Base-by-base conservation (phyloP, 805 yeast genomes). In the Starmerella riodocensis region DNA sequence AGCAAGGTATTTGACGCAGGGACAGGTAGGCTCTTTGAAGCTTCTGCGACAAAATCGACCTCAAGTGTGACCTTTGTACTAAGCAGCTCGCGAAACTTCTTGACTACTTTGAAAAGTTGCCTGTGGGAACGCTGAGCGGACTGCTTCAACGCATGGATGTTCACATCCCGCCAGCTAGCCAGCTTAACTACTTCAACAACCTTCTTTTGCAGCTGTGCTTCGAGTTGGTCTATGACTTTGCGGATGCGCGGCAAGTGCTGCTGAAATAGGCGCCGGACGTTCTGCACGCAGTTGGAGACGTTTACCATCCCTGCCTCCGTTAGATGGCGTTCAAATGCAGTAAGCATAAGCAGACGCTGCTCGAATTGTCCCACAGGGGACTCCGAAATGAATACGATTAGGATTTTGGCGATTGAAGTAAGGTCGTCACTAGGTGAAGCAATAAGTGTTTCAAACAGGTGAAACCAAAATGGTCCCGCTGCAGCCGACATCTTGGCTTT, bases 111-210 rank as follows among this genome's bases (percentile, higher is more conserved):
- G 71, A 78, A 88, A 38, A 91, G 73, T 50, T 69, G 74, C 47
- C 74, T 73, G 54, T 93, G 98, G 1, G 96, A 85, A 34, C 79
- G 73, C 47, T 84, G 75, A 5, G 98, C 91, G 59, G 95, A 83
- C 59, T 86, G 96, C 50, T 83, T 85, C 52, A 91, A 67, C 0
- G 98, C 94, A 54, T 81, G 93, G 32, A 85, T 73, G 53, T 91
- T 93, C 11, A 85, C 86, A 61, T 91, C 99, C 51, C 86, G 85
- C 97, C 97, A 93, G 53, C 94, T 82, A 1, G 98, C 96, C 13
- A 91, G 65, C 32, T 83, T 61, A 31, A 91, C 84, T 3, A 85
- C 77, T 42, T 91, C 98, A 26, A 74, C 68, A 9, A 91, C 71
- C 36, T 84, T 84, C 54, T 86, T 88, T 42, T 77, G 83, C 26